Evolutionary conservation across 768 basidiomycete genomes (phyloP).

Genomic region (Amanita exitialis): DNA sequence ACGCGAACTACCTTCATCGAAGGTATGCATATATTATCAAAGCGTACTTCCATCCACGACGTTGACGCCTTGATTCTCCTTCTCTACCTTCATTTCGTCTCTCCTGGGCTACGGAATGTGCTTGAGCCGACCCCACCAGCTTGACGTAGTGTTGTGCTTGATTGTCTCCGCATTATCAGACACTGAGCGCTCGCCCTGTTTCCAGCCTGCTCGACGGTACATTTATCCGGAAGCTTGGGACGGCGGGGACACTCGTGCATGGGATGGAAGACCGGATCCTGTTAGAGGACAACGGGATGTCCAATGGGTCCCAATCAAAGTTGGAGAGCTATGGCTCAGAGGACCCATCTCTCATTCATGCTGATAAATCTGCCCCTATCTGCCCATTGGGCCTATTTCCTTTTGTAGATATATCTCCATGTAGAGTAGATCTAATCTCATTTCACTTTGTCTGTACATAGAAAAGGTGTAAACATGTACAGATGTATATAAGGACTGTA

Average conservation of each 20-base stretch:
- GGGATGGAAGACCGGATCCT: conserved; percentile 55
- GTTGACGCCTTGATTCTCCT: neutral
- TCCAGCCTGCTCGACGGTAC: conserved; percentile 37
- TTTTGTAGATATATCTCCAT: too few species aligned
- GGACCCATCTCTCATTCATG: too few species aligned
- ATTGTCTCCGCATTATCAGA: conserved; percentile 24
- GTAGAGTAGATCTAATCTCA: too few species aligned
- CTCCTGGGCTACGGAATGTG: conserved; percentile 58
- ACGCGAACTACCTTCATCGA: conserved; percentile 24
- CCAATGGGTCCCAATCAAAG: conserved; percentile 39
- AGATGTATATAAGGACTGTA: too few species aligned
- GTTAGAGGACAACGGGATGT: conserved; percentile 39
- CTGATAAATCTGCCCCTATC: too few species aligned
- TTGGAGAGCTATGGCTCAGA: conserved; percentile 56
- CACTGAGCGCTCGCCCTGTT: conserved; percentile 40
- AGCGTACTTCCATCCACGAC: conserved; percentile 1
- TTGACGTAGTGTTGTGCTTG: neutral
- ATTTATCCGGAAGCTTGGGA: conserved; percentile 27
- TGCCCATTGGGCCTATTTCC: too few species aligned
- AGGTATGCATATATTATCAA: conserved; percentile 23
- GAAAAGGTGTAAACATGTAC: too few species aligned
- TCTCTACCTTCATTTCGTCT: neutral
- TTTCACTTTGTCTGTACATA: too few species aligned
- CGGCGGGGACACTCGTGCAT: conserved; percentile 50
- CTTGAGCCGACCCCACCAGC: conserved; percentile 12